A percentile compares a stretch with the other conserved stretches of the same genome.
These are phyloP conservation scores for Emergomyces africanus DNA, from an alignment of 2,329 filamentous ascomycete genomes.

Conservation along the genomic window DNA sequence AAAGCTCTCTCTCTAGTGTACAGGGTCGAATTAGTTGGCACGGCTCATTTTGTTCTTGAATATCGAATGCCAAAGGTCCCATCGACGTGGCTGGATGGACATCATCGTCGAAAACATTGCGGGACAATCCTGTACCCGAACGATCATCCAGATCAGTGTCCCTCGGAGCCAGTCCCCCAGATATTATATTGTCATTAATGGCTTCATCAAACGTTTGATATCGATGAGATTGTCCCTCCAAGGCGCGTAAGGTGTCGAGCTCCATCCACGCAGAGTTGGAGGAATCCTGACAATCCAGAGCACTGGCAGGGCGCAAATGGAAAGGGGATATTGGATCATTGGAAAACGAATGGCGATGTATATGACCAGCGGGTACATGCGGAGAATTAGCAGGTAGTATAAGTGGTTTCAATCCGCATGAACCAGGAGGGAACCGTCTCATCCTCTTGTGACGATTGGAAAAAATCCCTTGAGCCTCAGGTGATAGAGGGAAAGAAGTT, in stretches of 20 bases:
- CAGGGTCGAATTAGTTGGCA: background rate
- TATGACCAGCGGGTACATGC: background rate
- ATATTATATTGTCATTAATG: conserved; percentile 7
- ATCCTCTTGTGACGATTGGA: conserved; percentile 17
- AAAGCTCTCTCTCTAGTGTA: background rate
- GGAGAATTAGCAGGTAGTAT: conserved; percentile 15
- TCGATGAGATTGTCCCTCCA: conserved; percentile 17
- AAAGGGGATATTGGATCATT: background rate
- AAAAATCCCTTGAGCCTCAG: conserved; percentile 12
- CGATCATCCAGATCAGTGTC: background rate
- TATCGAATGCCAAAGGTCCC: background rate
- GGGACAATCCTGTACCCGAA: background rate
- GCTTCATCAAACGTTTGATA: conserved; percentile 17
- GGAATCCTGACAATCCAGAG: background rate
- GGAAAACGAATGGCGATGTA: background rate
- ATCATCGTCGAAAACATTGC: background rate
- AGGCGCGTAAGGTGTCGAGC: conserved; percentile 22
- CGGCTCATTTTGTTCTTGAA: background rate
- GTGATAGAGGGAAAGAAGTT: conserved; percentile 15
- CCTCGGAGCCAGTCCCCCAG: background rate
- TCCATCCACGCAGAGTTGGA: conserved; percentile 19
- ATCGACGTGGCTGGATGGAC: background rate
- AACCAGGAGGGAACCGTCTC: conserved; percentile 24
- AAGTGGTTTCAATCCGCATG: conserved; percentile 23
- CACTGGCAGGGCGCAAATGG: conserved; percentile 1